phyloP scores from a whole-genome alignment of 1,139 yeast species.

The Pichia sp. region DNA sequence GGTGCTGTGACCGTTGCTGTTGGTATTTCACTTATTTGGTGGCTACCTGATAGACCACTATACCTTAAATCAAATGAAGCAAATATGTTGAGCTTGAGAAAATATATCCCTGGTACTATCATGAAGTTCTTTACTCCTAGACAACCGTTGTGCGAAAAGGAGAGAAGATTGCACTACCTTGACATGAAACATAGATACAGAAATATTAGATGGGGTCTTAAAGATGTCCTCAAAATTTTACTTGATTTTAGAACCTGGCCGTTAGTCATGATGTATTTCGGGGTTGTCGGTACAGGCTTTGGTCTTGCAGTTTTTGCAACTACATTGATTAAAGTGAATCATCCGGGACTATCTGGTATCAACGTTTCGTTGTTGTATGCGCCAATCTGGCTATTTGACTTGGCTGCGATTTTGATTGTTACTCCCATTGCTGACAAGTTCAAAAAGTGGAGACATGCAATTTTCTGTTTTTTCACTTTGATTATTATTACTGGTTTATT shows the following conservation, averaged over 20 bases:
- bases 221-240: slow-evolving; percentile 50
- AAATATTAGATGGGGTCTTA: slow-evolving; percentile 49
- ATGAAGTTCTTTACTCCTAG: slow-evolving; percentile 28
- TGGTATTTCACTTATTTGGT: slow-evolving; percentile 65
- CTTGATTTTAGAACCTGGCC: slow-evolving; percentile 73
- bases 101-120: slow-evolving; percentile 17
- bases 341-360: slow-evolving; percentile 58
- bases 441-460: slow-evolving; percentile 48
- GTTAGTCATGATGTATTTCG: slow-evolving; percentile 78
- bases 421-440: slow-evolving; percentile 76
- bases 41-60: slow-evolving; percentile 73
- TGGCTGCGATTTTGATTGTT: slow-evolving; percentile 65
- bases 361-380: slow-evolving; percentile 71
- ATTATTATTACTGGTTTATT: slow-evolving; percentile 69
- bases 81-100: slow-evolving; percentile 15
- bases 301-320: slow-evolving; percentile 85
- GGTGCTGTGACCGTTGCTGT: slow-evolving; percentile 64
- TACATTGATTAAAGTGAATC: slow-evolving; percentile 61
- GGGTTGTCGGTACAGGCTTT: slow-evolving; percentile 84
- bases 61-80: slow-evolving; percentile 16
- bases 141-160: slow-evolving; percentile 48
- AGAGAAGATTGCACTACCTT: slow-evolving; percentile 49
- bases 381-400: slow-evolving; percentile 84
- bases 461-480: slow-evolving; percentile 54
- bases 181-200: slow-evolving; percentile 51